Evolutionary conservation across 2,329 filamentous ascomycete genomes (phyloP).

Genomic region (Alternaria brassicae): DNA sequence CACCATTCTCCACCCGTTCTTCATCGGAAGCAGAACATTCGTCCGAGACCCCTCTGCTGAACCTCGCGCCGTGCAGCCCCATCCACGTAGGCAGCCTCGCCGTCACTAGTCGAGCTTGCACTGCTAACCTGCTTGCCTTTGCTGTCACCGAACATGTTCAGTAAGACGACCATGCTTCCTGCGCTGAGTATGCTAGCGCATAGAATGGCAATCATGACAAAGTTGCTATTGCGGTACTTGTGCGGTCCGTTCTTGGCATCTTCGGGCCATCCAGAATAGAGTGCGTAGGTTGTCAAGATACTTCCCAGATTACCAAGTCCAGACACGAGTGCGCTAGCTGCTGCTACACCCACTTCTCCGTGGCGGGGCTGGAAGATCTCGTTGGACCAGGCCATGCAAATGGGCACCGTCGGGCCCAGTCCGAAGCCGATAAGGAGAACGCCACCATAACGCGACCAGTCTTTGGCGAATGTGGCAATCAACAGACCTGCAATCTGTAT

Average conservation of each 20-base stretch:
- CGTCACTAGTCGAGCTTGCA: slow-evolving; percentile 47
- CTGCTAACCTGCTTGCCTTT: slow-evolving; percentile 48
- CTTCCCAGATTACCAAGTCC: slow-evolving; percentile 87
- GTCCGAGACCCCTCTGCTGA: slow-evolving; percentile 51
- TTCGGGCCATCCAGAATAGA: slow-evolving; percentile 85
- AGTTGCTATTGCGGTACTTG: slow-evolving; percentile 82
- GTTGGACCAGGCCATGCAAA: slow-evolving; percentile 92
- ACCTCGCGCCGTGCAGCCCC: slow-evolving; percentile 52
- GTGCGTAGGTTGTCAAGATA: slow-evolving; percentile 85
- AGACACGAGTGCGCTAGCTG: slow-evolving; percentile 83
- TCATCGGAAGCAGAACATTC: slow-evolving; percentile 41
- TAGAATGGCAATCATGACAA: slow-evolving; percentile 87
- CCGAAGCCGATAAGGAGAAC: slow-evolving; percentile 91
- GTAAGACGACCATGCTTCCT: slow-evolving; percentile 69
- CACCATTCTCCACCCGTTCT: slow-evolving; percentile 17
- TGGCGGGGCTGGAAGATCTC: slow-evolving; percentile 90
- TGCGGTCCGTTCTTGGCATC: slow-evolving; percentile 69
- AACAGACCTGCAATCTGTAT: slow-evolving; percentile 85
- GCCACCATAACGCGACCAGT: slow-evolving; percentile 86
- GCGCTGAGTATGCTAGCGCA: slow-evolving; percentile 77
- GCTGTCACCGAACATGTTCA: slow-evolving; percentile 55
- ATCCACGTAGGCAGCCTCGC: slow-evolving; percentile 62
- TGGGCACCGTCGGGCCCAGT: slow-evolving; percentile 87
- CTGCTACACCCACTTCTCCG: slow-evolving; percentile 88
- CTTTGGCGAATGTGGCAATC: slow-evolving; percentile 77